Base-by-base conservation (phyloP, 768 basidiomycete species). In the Hygrocybe punicea region DNA sequence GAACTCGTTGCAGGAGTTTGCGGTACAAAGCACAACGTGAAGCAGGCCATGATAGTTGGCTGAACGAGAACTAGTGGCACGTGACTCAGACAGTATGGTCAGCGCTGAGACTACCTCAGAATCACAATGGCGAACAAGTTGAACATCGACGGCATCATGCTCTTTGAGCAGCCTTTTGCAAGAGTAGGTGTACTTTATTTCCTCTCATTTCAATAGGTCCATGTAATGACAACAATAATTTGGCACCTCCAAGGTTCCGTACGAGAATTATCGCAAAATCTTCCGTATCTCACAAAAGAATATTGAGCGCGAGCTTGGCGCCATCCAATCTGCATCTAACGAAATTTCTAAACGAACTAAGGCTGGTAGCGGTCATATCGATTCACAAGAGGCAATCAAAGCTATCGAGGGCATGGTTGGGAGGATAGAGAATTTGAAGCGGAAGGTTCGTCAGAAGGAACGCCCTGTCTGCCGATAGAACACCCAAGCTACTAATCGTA, bases 221-320 rank as follows among this genome's bases (percentile, higher is more conserved):
- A 23, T 14, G 13, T 29, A n/a, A n/a, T n/a, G n/a, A n/a, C n/a
- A n/a, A n/a, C n/a, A n/a, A n/a, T n/a, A n/a, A n/a, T n/a, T n/a
- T 17, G 33, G 42, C 53, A 23, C 47, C 40, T 47, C 29, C 37
- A 61, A 95, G 93, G 90, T 93, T 11, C 93, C 93, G 10, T 91
- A 87, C 71, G 93, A 95, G 75, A 89, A 89, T 63, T 90, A 92
- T 65, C 85, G 90, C 63, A 91, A 89, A 72, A 80, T 87, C n/a
- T 94, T 95, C 67, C 84, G 92, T 34, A 81, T 85, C 16, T 85
- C 87, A 1, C 91, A 93, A 68, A 85, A 84, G 72, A 80, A 85
- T 59, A 84, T 93, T 54, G 93, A 95, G 70, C 84, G 87, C 56
- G 92, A 94, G 64, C 70, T 90, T 40, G 80, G 78, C 14, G 75